These are phyloP conservation scores for Fraxinus sp. DNA, from an alignment of 305 asterid species.

Conservation along the genomic window DNA sequence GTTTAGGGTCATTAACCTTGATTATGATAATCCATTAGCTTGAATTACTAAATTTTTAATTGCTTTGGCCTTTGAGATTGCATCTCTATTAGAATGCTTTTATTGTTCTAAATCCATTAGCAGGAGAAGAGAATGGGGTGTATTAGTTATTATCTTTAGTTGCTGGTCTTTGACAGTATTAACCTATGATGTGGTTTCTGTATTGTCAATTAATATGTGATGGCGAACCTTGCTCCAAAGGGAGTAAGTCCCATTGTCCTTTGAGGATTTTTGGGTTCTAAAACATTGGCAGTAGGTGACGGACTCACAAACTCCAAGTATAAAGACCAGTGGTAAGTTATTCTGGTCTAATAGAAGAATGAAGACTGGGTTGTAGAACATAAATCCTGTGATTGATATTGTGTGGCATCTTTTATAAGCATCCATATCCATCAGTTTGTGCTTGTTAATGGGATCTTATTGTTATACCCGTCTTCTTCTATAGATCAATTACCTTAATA, in stretches of 20 bases:
- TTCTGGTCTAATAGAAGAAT: not conserved
- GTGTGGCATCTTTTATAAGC: not conserved
- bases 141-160: not conserved
- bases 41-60: not conserved
- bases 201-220: not conserved
- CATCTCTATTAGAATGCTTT: not conserved
- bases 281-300: not conserved
- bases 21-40: not conserved
- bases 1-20: not conserved
- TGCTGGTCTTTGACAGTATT: not conserved
- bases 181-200: not conserved
- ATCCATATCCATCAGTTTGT: not conserved
- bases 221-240: not conserved
- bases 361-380: not conserved
- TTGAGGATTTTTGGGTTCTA: not conserved
- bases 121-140: not conserved
- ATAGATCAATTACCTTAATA: not conserved
- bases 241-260: not conserved
- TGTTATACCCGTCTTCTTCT: not conserved
- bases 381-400: not conserved
- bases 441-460: not conserved
- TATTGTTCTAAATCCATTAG: not conserved
- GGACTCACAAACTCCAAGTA: not conserved
- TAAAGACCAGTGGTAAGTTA: not conserved
- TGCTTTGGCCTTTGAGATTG: not conserved